Evolutionary conservation across 257 asterid species (phyloP), one percentile per base, ranked within the genome.

Genomic region (Ilex asprella): DNA sequence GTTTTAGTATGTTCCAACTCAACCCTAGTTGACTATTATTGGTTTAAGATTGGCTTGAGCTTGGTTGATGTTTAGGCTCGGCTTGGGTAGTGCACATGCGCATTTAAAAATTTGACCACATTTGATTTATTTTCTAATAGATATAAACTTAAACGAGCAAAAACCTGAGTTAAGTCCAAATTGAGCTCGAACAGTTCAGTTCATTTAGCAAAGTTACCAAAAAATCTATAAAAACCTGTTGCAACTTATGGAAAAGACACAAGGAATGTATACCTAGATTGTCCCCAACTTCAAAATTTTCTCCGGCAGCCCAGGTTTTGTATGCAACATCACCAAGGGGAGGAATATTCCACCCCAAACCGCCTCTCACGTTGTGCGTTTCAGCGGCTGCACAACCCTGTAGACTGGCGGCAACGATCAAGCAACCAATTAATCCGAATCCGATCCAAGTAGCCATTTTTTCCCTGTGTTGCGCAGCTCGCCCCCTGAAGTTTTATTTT

Each of bases 301-400:
- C 12, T 0, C 2, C 0, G 44, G 46, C 46, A 13, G 73, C 70
- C 81, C 84, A 75, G 4, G 49, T 69, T 60, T 30, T 60, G 62
- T 72, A 73, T 1, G 71, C 79, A 16, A 64, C 12, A 12, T 67
- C 49, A 2, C 75, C 74, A 6, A 7, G 31, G 0, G 79, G 75
- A 30, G 81, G 84, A 56, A 76, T 10, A 15, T 57, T 66, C 81
- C 81, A 72, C 0, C 74, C 72, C 10, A 78, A 50, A 2, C 31
- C 16, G 39, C 58, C 69, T 12, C 81, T 78, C 14, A 78, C 72
- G 5, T 39, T 62, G 64, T 66, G 12, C 7, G 84, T 75, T 2
- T 66, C 74, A 15, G 84, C 81, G 15, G 72, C 50, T 27, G 69
- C 56, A 13, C 64, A 64, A 1, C 39, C 35, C 12, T 58, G 10